phyloP scores from a whole-genome alignment of 345 rosid species.

The Brassica incana region DNA sequence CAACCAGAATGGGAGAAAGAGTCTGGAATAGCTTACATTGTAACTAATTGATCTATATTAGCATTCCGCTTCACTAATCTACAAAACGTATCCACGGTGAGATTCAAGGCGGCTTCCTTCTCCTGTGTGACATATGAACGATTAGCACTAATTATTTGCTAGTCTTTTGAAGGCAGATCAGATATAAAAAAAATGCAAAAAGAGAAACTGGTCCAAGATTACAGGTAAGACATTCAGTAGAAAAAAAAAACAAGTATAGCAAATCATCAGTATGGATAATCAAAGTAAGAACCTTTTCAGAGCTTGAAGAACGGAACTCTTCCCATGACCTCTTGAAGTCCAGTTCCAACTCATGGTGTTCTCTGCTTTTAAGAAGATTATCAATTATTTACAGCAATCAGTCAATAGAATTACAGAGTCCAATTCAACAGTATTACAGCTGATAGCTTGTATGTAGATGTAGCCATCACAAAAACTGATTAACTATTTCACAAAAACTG shows the following conservation, averaged over 20 bases:
- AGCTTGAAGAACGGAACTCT: constrained; percentile 92
- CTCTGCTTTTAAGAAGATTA: constrained; percentile 50
- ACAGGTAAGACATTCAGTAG: not conserved
- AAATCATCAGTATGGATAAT: not conserved
- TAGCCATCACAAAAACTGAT: not conserved
- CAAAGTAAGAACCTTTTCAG: constrained; percentile 61
- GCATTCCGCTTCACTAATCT: constrained; percentile 91
- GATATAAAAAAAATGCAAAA: not conserved
- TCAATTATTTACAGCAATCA: constrained; percentile 4
- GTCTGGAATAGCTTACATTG: constrained; percentile 56
- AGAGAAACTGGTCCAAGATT: constrained; percentile 10
- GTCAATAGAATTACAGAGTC: not conserved
- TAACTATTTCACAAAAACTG: not conserved
- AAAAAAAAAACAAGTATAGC: not conserved
- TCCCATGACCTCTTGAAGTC: constrained; percentile 96
- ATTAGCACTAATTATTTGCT: constrained; percentile 17
- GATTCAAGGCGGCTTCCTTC: constrained; percentile 92
- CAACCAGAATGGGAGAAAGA: not conserved
- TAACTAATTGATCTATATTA: constrained; percentile 84
- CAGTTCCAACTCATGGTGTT: constrained; percentile 79
- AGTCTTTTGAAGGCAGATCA: constrained; percentile 8
- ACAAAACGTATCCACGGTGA: constrained; percentile 79
- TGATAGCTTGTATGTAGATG: not conserved
- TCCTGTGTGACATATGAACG: constrained; percentile 60
- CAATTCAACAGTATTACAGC: not conserved